phyloP scores from a whole-genome alignment of 2,329 filamentous ascomycete species.

The Hirsutella thompsonii region DNA sequence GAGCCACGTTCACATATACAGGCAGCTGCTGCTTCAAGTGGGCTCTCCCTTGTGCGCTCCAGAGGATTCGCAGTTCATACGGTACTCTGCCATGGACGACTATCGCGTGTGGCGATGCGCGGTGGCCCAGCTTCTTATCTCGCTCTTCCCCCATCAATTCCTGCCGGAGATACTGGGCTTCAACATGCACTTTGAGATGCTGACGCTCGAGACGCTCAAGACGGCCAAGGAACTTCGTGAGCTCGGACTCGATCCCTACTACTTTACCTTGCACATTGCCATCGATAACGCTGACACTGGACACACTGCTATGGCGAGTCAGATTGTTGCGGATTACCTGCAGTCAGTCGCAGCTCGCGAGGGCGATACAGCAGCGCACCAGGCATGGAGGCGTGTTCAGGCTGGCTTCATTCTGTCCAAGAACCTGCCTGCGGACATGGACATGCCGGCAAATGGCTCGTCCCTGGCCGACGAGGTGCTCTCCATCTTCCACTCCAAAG shows the following conservation, averaged over 20 bases:
- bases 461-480: not conserved
- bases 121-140: constrained; percentile 29
- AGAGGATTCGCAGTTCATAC: constrained; percentile 6
- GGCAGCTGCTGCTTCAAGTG: constrained; percentile 10
- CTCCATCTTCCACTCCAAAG: constrained; percentile 4
- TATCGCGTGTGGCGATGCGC: constrained; percentile 25
- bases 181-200: constrained; percentile 33
- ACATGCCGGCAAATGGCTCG: not conserved
- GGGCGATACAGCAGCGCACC: not conserved
- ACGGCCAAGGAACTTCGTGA: constrained; percentile 27
- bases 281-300: constrained; percentile 37
- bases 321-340: constrained; percentile 25
- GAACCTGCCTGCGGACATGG: not conserved
- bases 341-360: constrained; percentile 11
- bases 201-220: constrained; percentile 15
- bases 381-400: constrained; percentile 7
- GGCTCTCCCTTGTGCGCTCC: constrained; percentile 2
- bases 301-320: constrained; percentile 32
- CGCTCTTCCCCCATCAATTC: constrained; percentile 33
- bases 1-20: constrained; percentile 27
- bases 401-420: constrained; percentile 7
- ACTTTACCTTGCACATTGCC: constrained; percentile 35
- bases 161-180: constrained; percentile 37
- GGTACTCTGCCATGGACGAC: constrained; percentile 1
- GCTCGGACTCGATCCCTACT: constrained; percentile 27